These are phyloP conservation scores for Chrysoporthe austroafricana DNA, from an alignment of 2,329 filamentous ascomycete species.

Conservation along the genomic window DNA sequence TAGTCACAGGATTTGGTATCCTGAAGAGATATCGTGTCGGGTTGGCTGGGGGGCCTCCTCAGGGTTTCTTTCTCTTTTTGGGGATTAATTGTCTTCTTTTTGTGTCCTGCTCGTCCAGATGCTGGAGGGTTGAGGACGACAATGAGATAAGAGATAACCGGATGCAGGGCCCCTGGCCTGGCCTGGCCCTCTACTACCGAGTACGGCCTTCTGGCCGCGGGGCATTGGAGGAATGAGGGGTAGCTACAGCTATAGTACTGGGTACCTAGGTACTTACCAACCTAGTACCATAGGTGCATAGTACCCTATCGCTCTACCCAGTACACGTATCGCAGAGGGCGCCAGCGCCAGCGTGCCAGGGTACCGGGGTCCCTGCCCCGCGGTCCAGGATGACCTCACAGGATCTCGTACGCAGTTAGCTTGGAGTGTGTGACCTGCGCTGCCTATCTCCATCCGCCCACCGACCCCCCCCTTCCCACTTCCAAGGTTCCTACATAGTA, in stretches of 20 bases:
- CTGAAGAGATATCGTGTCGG: neutral
- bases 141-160: neutral
- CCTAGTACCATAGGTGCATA: too few species aligned
- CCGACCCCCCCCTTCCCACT: neutral
- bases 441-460: slow-evolving; percentile 1
- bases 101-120: neutral
- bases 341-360: too few species aligned
- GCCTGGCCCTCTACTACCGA: neutral
- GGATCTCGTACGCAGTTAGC: neutral
- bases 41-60: neutral
- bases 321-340: too few species aligned
- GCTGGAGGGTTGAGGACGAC: neutral
- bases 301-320: too few species aligned
- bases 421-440: neutral
- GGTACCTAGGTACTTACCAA: too few species aligned
- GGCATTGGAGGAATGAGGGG: slow-evolving; percentile 15
- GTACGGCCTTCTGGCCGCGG: neutral
- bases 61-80: neutral
- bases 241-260: slow-evolving; percentile 1
- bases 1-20: neutral
- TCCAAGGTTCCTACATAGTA: slow-evolving; percentile 2
- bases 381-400: slow-evolving; percentile 11
- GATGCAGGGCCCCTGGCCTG: neutral
- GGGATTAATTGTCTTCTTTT: neutral
- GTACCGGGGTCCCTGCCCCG: neutral